A percentile compares a stretch with the other conserved stretches of the same genome.
These are phyloP conservation scores for Hura crepitans DNA, from an alignment of 441 rosid species.

Conservation along the genomic window DNA sequence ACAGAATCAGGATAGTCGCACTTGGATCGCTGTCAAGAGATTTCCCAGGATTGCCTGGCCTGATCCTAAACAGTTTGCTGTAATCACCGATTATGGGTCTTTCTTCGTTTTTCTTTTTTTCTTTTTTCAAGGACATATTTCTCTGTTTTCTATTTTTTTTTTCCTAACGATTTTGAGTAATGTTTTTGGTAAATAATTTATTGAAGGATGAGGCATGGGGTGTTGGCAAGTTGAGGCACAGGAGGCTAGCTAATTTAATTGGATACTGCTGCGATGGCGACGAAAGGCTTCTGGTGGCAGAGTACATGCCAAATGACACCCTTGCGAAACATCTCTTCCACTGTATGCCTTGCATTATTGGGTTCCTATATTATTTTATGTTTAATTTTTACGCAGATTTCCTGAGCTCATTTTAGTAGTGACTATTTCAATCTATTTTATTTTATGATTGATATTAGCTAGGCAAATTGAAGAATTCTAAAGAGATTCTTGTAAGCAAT, in stretches of 20 bases:
- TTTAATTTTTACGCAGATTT: neutral
- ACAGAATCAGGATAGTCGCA: constrained; percentile 37
- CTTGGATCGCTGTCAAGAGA: constrained; percentile 68
- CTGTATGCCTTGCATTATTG: constrained; percentile 44
- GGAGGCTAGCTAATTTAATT: constrained; percentile 70
- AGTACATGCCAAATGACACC: constrained; percentile 84
- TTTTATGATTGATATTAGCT: neutral
- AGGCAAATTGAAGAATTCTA: neutral
- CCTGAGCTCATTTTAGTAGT: neutral
- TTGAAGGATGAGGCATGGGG: constrained; percentile 71
- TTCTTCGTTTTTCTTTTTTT: too few relatives aligned
- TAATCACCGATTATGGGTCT: constrained; percentile 23
- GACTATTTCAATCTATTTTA: neutral
- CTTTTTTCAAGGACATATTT: too few relatives aligned
- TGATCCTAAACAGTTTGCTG: constrained; percentile 85
- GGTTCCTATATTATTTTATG: neutral
- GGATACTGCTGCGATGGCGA: constrained; percentile 96
- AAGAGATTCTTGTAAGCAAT: neutral
- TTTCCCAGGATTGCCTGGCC: constrained; percentile 81
- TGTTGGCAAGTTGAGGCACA: constrained; percentile 71
- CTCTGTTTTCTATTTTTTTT: constrained; percentile 1
- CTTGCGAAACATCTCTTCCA: constrained; percentile 83
- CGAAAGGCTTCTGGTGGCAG: constrained; percentile 86
- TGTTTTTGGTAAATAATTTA: neutral
- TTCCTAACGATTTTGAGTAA: constrained; percentile 12